Conservation (phyloP, 2,329 filamentous ascomycete genomes). For the Lasiodiplodia gonubiensis region DNA sequence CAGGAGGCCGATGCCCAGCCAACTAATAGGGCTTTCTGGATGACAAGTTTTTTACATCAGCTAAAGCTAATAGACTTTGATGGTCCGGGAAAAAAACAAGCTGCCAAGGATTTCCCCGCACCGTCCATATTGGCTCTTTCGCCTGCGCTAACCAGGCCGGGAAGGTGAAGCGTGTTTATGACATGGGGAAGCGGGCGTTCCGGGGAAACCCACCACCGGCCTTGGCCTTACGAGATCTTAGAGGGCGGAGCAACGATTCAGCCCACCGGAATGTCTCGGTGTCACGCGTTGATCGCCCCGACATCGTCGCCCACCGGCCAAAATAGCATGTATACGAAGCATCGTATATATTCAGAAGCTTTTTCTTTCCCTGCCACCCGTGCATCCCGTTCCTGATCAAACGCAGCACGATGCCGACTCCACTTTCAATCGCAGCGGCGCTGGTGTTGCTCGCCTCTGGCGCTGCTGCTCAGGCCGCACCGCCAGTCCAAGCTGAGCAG, state of each 20-base stretch:
- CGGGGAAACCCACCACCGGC: background rate
- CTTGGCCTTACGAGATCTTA: background rate
- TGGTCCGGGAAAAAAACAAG: background rate
- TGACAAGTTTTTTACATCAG: too few species aligned
- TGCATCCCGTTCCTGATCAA: background rate
- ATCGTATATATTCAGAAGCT: background rate
- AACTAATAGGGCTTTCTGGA: too few species aligned
- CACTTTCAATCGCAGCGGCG: background rate
- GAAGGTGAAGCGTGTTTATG: background rate
- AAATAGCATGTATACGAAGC: background rate
- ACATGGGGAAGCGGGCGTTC: background rate
- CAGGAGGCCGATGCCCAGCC: too few species aligned
- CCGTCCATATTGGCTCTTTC: background rate
- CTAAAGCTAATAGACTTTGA: too few species aligned
- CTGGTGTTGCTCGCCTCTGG: background rate
- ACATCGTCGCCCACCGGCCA: background rate
- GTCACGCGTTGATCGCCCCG: background rate
- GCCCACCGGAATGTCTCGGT: background rate
- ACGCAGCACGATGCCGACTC: background rate
- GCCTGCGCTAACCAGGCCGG: background rate
- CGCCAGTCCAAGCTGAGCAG: constrained; percentile 37
- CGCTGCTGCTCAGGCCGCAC: constrained; percentile 35
- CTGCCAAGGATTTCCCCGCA: background rate
- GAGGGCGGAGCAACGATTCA: background rate
- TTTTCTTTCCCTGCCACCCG: background rate